Conservation (phyloP, 768 basidiomycete species). For the Gelatoporia subvermispora region DNA sequence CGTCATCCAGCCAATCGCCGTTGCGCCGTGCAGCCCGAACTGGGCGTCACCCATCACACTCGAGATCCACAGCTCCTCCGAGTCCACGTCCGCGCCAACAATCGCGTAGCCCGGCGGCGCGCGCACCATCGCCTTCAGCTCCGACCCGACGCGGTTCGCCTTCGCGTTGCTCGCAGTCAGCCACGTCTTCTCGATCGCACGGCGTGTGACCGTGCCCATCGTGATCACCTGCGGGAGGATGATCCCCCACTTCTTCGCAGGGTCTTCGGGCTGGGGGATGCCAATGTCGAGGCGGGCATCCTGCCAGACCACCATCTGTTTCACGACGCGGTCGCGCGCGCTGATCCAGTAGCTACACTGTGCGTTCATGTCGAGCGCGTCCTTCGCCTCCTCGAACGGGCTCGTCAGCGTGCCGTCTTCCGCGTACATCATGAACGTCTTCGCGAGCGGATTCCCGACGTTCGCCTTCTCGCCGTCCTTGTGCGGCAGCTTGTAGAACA, state of each 20-base stretch:
- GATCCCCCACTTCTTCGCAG: slow-evolving; percentile 68
- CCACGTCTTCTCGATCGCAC: slow-evolving; percentile 98
- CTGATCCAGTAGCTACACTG: slow-evolving; percentile 98
- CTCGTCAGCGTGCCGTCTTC: slow-evolving; percentile 85
- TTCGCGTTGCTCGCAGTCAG: slow-evolving; percentile 97
- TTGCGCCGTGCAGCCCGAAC: slow-evolving; percentile 94
- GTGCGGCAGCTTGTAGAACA: slow-evolving; percentile 92
- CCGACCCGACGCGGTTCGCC: slow-evolving; percentile 95
- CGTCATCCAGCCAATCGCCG: slow-evolving; percentile 99
- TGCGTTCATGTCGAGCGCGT: slow-evolving; percentile 87
- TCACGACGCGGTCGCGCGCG: slow-evolving; percentile 83
- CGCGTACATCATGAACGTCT: slow-evolving; percentile 84
- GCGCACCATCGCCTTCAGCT: slow-evolving; percentile 96
- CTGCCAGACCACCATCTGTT: slow-evolving; percentile 92
- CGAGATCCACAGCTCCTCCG: slow-evolving; percentile 98
- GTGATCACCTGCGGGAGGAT: slow-evolving; percentile 95
- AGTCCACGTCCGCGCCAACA: slow-evolving; percentile 97
- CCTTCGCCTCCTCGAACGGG: slow-evolving; percentile 72
- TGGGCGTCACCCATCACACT: slow-evolving; percentile 98
- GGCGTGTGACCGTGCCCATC: slow-evolving; percentile 97
- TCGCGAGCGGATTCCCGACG: slow-evolving; percentile 88
- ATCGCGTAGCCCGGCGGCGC: slow-evolving; percentile 91
- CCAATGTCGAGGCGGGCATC: slow-evolving; percentile 47
- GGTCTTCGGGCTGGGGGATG: slow-evolving; percentile 26
- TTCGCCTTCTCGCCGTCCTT: slow-evolving; percentile 93